Percentiles rank a stretch among this genome's conserved stretches.
Conservation (phyloP, 371 early-diverging fungal genomes). For the Mucor velutinosus region DNA sequence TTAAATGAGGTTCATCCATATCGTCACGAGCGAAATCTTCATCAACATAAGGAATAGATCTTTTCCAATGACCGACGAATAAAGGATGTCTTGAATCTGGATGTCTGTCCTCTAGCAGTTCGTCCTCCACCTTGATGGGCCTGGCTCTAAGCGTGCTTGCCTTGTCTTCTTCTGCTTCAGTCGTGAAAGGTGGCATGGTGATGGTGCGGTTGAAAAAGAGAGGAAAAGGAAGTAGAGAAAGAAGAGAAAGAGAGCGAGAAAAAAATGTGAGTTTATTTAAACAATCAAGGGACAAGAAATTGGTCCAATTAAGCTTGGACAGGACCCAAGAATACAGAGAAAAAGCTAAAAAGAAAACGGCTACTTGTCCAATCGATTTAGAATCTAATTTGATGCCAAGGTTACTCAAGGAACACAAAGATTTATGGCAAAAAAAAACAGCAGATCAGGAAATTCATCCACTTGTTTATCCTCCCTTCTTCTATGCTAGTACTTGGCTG, state of each 20-base stretch:
- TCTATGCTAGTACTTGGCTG: no score
- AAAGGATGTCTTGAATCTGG: constrained; percentile 78
- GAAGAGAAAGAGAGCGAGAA: background rate
- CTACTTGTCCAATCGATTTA: background rate
- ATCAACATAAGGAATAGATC: constrained; percentile 77
- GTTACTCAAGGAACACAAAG: background rate
- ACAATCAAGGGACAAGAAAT: background rate
- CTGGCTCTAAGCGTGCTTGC: constrained; percentile 7
- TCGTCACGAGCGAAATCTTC: constrained; percentile 81
- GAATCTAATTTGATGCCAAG: constrained; percentile 7
- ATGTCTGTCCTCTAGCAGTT: constrained; percentile 18
- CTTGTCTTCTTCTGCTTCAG: constrained; percentile 18
- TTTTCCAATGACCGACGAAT: constrained; percentile 84
- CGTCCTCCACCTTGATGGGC: background rate
- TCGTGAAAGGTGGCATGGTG: constrained; percentile 17
- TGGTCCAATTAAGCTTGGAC: background rate
- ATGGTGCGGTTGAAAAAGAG: background rate
- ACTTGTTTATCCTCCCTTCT: no score
- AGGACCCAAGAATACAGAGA: background rate
- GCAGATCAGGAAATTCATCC: background rate
- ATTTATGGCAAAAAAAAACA: background rate
- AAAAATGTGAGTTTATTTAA: background rate
- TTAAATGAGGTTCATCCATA: constrained; percentile 94
- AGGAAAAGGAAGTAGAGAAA: background rate
- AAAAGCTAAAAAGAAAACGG: background rate